These are phyloP conservation scores for Lepraria neglecta DNA, from an alignment of 495 filamentous ascomycete genomes.

Conservation along the genomic window DNA sequence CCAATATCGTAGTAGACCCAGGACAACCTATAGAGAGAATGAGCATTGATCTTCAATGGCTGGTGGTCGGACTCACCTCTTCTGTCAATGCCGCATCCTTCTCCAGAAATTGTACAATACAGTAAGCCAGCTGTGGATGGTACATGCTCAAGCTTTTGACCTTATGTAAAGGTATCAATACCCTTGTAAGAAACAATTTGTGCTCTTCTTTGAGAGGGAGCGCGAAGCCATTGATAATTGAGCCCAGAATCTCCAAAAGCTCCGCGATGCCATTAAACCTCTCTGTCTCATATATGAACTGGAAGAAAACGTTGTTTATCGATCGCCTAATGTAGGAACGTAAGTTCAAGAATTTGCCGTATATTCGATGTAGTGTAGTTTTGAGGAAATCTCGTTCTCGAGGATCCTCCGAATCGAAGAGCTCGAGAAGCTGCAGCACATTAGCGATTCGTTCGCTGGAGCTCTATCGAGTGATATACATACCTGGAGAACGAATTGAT, in stretches of 20 bases:
- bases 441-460: slow-evolving; percentile 22
- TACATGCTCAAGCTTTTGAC: slow-evolving; percentile 99
- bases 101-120: slow-evolving; percentile 98
- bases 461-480: slow-evolving; percentile 18
- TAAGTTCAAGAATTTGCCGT: slow-evolving; percentile 97
- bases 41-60: slow-evolving; percentile 14
- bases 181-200: slow-evolving; percentile 93
- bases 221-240: slow-evolving; percentile 99
- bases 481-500: slow-evolving; percentile 91
- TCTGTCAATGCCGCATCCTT: slow-evolving; percentile 97
- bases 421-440: slow-evolving; percentile 67
- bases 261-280: slow-evolving; percentile 98
- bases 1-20: slow-evolving; percentile 94
- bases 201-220: slow-evolving; percentile 97
- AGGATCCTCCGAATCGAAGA: slow-evolving; percentile 98
- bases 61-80: slow-evolving; percentile 54
- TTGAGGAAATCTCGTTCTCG: slow-evolving; percentile 96
- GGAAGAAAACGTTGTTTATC: slow-evolving; percentile 99
- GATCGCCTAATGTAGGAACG: slow-evolving; percentile 95
- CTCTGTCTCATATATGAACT: slow-evolving; percentile 98
- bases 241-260: slow-evolving; percentile 91
- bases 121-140: slow-evolving; percentile 96
- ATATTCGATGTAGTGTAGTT: slow-evolving; percentile 95
- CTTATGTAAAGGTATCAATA: slow-evolving; percentile 91
- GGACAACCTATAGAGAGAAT: slow-evolving; percentile 61